Evolutionary conservation across 2,329 filamentous ascomycete species (phyloP), one percentile per base, ranked within the genome.

Genomic region (Leptographium procerum): DNA sequence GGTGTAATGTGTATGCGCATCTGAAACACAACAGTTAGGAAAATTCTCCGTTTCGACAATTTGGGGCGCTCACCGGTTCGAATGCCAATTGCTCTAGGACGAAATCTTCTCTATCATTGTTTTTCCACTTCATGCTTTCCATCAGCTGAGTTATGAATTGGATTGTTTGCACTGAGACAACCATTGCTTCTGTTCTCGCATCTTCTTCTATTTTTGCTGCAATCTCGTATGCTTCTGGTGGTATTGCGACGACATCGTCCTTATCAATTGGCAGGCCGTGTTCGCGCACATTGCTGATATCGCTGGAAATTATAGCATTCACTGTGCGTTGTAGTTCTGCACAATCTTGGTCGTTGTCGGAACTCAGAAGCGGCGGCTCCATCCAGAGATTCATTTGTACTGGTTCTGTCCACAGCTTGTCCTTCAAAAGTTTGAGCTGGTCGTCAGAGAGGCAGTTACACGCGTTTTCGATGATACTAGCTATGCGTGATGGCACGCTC

Each of bases 331-430:
- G 48, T 11, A 61, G 51, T 33, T 60, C 59, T 28, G 43, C 55
- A 24, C 54, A 62, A 55, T 64, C 63, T 6, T 58, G 57, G 1
- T 59, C 47, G 14, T 56, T 56, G 26, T 59, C 36, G 1, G 57
- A 55, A 4, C 10, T 26, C 8, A 62, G 56, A 11, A 62, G 55
- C 1, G 62, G 62, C 22, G 26, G 34, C 22, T 62, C 59, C 4
- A 63, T 48, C 29, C 57, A 55, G 16, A 36, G 24, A 9, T 19
- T 31, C 19, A 22, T 50, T n/a, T 40, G 3, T 13, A 16, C 8
- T 13, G 48, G 50, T 19, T 24, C 1, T 2, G 14, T 31, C 4
- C 50, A 28, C 0, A 51, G 11, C n/a, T 29, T n/a, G 0, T 33
- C 29, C 29, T 59, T 26, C 2, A 45, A 3, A 7, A 0, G 6